Base-by-base conservation (phyloP, 352 stramenopile genomes). In the Pythium pectinolyticum region DNA sequence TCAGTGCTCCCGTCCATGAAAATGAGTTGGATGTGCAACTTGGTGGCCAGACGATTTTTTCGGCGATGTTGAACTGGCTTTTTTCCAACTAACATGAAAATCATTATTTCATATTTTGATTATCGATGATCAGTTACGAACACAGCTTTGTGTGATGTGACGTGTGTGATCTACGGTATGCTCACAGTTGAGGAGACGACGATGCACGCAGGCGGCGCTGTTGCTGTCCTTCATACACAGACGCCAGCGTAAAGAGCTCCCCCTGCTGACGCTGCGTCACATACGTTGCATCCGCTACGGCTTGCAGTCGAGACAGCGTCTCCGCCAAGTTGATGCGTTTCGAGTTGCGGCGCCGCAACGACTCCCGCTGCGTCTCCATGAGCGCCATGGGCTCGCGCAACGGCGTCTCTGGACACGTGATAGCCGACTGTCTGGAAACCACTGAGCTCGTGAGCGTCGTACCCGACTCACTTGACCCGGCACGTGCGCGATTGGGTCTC, bases 261-360 rank as follows among this genome's bases (percentile, higher is more conserved):
- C 28, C 46, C 10, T 63, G 41, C 20, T 53, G 25, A 3, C 43
- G 45, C 54, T 70, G 63, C 27, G 15, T 34, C 6, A 25, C 20
- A 40, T 61, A 61, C 15, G 63, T 70, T 1, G 63, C 54, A 19
- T 70, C 63, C 1, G 63, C 63, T 19, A 70, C 48, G 30, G 49
- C 25, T 34, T 70, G 63, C 0, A 70, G 40, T 2, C 50, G 28
- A 1, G 47, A 27, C 47, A 70, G 48, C 17, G 55, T 57, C 5
- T 64, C 49, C 5, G 47, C 28, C 19, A 70, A 35, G 50, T 58
- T 54, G 34, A 62, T 39, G 10, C 22, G 52, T n/a, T 20, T 45
- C 19, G 39, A 20, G 51, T 47, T 61, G 27, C 51, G 52, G 2
- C 51, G 60, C 2, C 49, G 28, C 5, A 39, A 12, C 17, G 59